These are phyloP conservation scores for Pinus taeda DNA, from an alignment of 75 land plant genomes.

Conservation along the genomic window DNA sequence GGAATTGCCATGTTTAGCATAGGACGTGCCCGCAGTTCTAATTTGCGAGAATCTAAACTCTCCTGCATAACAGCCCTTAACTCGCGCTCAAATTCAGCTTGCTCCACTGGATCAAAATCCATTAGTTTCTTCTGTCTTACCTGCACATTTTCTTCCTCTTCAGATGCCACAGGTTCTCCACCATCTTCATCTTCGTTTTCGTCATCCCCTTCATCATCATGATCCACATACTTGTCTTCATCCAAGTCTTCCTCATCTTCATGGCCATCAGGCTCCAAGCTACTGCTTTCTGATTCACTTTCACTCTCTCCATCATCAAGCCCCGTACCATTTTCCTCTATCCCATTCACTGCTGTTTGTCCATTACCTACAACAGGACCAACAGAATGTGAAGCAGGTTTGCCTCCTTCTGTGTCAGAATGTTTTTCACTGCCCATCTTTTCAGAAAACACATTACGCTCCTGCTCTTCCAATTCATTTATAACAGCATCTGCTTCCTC, in stretches of 20 bases:
- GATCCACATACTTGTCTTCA: slow-evolving; percentile 57
- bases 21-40: slow-evolving; percentile 77
- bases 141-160: slow-evolving; percentile 87
- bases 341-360: slow-evolving; percentile 22
- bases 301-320: slow-evolving; percentile 71
- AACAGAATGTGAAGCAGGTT: neutral
- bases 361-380: slow-evolving; percentile 34
- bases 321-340: slow-evolving; percentile 49
- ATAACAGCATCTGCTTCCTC: slow-evolving; percentile 86
- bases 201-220: slow-evolving; percentile 66
- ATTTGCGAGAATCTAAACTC: slow-evolving; percentile 90
- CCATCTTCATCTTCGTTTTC: slow-evolving; percentile 72
- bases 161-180: slow-evolving; percentile 56
- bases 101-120: slow-evolving; percentile 82
- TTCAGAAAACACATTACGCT: slow-evolving; percentile 47
- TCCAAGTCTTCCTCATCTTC: slow-evolving; percentile 79
- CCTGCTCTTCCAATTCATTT: slow-evolving; percentile 82
- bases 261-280: slow-evolving; percentile 64
- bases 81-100: slow-evolving; percentile 89
- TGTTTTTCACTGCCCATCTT: slow-evolving; percentile 51
- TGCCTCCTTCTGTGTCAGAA: slow-evolving; percentile 39
- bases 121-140: slow-evolving; percentile 66
- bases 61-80: slow-evolving; percentile 89
- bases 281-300: slow-evolving; percentile 83
- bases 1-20: slow-evolving; percentile 90